A percentile compares a stretch with the other conserved stretches of the same genome.
phyloP scores from a whole-genome alignment of 78 protist species.

The Speleostelium caveatum region DNA sequence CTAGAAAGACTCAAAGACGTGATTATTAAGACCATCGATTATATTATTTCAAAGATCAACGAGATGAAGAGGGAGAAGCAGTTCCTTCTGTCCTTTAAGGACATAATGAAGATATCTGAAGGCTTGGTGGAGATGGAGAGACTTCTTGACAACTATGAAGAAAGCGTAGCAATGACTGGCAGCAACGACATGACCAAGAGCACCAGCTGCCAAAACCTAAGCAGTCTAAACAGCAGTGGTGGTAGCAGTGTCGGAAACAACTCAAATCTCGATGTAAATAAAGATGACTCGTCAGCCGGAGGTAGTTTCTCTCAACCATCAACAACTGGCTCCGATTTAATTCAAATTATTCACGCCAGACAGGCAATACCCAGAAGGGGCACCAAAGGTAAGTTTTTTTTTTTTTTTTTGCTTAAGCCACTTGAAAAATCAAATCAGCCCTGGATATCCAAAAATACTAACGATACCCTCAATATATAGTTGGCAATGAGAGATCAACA shows the following conservation, averaged over 20 bases:
- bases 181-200: neutral
- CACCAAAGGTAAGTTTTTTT: too few relatives aligned
- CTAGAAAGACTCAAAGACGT: slow-evolving; percentile 60
- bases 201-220: neutral
- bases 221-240: too few relatives aligned
- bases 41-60: slow-evolving; percentile 35
- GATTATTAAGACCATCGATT: slow-evolving; percentile 62
- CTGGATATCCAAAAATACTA: neutral
- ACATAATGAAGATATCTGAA: slow-evolving; percentile 66
- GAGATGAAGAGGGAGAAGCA: slow-evolving; percentile 76
- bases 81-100: slow-evolving; percentile 60
- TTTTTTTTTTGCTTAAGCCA: neutral
- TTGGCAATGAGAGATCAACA: slow-evolving; percentile 38
- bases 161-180: neutral
- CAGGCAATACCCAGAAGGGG: neutral
- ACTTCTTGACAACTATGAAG: slow-evolving; percentile 6
- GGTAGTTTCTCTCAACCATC: too few relatives aligned
- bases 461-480: neutral
- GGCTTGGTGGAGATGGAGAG: slow-evolving; percentile 47
- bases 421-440: neutral
- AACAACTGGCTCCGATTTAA: slow-evolving; percentile 33
- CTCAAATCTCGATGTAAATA: too few relatives aligned
- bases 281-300: too few relatives aligned
- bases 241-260: too few relatives aligned
- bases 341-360: slow-evolving; percentile 24